Evolutionary conservation across 495 filamentous ascomycete genomes (phyloP), one percentile per base, ranked within the genome.

Genomic region (Letharia lupina): DNA sequence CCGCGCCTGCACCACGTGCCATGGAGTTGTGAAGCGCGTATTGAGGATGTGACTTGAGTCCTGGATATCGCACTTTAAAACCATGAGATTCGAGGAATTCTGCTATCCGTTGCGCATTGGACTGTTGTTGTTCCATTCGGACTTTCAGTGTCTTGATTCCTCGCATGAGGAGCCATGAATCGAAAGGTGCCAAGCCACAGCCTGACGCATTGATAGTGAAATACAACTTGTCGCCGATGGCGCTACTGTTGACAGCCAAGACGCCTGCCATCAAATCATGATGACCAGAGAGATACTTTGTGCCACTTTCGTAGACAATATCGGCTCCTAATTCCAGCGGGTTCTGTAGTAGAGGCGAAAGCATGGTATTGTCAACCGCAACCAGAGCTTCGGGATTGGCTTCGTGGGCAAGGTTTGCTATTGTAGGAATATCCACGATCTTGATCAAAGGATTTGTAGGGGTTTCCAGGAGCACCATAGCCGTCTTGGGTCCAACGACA

Each of bases 221-320:
- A 79, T 88, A 98, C 73, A 98, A 85, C 72, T 88, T 90, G 69
- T 98, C 91, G 60, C 90, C 94, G 41, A 98, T 77, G 11, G 82
- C 76, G 10, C 83, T 74, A 73, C 93, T 87, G 72, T 96, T 96
- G 74, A 92, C 85, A 10, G 91, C 95, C 67, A 98, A 85, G 42
- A 98, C 91, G 61, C 94, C 94, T 9, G 94, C 95, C 94, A 98
- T 98, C 76, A 98, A 85, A 77, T 98, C 94, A 81, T 98, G 94
- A 75, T 98, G 94, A 20, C 94, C 94, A 1, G 93, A 97, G 33
- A 98, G 84, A 73, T 98, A 98, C 72, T 98, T 98, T 3, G 94
- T 98, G 41, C 94, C 94, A 61, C 88, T 92, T 81, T 98, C 94
- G 77, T 98, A 98, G 31, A 95, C 91, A 68, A 98, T 90, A 73